phyloP scores from a whole-genome alignment of 805 yeast species.

The Martiniozyma abietophila region DNA sequence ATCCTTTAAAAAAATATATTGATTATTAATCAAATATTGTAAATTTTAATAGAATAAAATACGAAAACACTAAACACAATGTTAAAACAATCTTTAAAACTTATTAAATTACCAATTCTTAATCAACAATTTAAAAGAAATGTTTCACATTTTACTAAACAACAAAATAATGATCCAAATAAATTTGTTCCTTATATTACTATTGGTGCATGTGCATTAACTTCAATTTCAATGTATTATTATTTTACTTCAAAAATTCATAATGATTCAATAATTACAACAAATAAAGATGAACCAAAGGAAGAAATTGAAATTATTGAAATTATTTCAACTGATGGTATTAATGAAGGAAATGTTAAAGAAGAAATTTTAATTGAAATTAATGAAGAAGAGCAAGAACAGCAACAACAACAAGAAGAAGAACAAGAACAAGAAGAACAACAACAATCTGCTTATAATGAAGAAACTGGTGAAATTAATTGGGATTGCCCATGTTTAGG shows the following conservation, averaged over 20 bases:
- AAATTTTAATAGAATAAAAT: too few relatives aligned
- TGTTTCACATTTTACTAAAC: not conserved
- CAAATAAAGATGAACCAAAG: conserved; percentile 3
- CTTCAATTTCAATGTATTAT: conserved; percentile 12
- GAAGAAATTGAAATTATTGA: conserved; percentile 13
- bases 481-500: conserved; percentile 99
- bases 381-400: conserved; percentile 4
- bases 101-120: too few relatives aligned
- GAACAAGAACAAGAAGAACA: conserved; percentile 29
- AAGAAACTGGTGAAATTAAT: conserved; percentile 97
- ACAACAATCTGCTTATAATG: conserved; percentile 72
- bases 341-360: not conserved
- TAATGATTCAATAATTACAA: conserved; percentile 9
- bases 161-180: not conserved
- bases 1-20: too few relatives aligned
- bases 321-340: conserved; percentile 9
- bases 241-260: conserved; percentile 9
- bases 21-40: too few relatives aligned
- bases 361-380: conserved; percentile 1
- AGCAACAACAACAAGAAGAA: conserved; percentile 1
- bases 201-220: conserved; percentile 13
- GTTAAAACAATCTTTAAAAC: too few relatives aligned
- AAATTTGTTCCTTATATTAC: conserved; percentile 8
- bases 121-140: too few relatives aligned
- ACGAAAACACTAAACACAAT: too few relatives aligned